Evolutionary conservation across 75 land plant species (phyloP), one percentile per base, ranked within the genome.

Genomic region (Pseudotsuga menziesii): DNA sequence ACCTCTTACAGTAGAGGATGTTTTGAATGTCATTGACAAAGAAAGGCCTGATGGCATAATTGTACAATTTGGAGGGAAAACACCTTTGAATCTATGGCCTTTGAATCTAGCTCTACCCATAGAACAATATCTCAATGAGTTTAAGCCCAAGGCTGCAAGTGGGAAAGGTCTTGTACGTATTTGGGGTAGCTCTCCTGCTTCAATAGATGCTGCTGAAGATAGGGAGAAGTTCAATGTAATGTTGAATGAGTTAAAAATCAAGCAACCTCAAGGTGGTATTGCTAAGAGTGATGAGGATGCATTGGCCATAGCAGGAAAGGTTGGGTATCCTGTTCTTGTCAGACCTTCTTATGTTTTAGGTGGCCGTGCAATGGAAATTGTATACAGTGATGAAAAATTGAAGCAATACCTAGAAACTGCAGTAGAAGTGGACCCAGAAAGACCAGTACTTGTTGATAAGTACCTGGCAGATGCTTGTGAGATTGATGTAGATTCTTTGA

Each of bases 331-430:
- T 44, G 99, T 97, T 80, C 97, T 97, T 17, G 99, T 97, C 48
- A 83, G 99, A 22, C 99, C 99, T 39, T 94, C 98, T 14, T 97
- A 97, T 90, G 99, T 97, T n/a, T 80, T 97, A 77, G 99, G 99
- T 79, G 99, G 99, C 4, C 88, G 99, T 19, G 99, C 90, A 9
- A 97, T 97, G 99, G 99, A 97, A 81, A 97, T 97, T 78, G 99
- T 97, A 4, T 95, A 97, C 78, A 87, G 80, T 75, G 93, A 93
- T 81, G 96, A 97, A 4, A 97, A 91, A 73, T 85, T 97, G 58
- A 86, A 95, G 70, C 91, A 67, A 4, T 97, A 97, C 73, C 83
- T 97, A 25, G 92, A 92, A 70, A 95, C 85, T 72, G 99, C 99
- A 7, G 99, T 97, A 56, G 79, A 97, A 75, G 99, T 97, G 17